phyloP scores from a whole-genome alignment of 1,284 basidiomycete species.

The Ceratobasidium sp. region DNA sequence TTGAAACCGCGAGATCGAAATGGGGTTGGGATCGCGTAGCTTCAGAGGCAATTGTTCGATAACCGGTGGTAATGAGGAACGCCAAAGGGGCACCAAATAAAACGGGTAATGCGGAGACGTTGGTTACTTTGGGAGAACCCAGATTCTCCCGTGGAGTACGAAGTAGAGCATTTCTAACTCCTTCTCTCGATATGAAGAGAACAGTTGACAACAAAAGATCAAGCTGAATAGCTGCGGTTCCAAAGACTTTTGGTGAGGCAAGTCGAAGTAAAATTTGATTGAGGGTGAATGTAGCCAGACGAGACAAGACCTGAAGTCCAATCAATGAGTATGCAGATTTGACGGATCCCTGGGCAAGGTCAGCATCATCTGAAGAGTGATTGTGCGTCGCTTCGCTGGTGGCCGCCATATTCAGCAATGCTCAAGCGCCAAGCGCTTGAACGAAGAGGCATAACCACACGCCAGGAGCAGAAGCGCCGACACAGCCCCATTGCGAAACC shows the following conservation, averaged over 20 bases:
- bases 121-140: constrained; percentile 47
- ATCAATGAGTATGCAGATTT: constrained; percentile 82
- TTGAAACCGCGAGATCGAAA: constrained; percentile 67
- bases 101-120: constrained; percentile 66
- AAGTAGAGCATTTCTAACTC: constrained; percentile 83
- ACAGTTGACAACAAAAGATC: constrained; percentile 88
- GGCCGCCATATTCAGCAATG: neutral
- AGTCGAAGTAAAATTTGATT: constrained; percentile 89
- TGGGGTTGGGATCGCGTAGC: constrained; percentile 65
- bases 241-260: constrained; percentile 85
- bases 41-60: constrained; percentile 58
- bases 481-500: too few relatives aligned
- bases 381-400: neutral
- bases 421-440: neutral
- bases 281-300: constrained; percentile 84
- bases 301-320: constrained; percentile 83
- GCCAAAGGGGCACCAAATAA: constrained; percentile 64
- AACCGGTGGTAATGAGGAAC: constrained; percentile 57
- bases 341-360: constrained; percentile 49
- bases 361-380: neutral
- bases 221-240: constrained; percentile 85
- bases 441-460: neutral
- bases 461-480: too few relatives aligned
- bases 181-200: constrained; percentile 91
- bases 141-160: constrained; percentile 46